Evolutionary conservation across 2,329 filamentous ascomycete genomes (phyloP).

Genomic region (Apiospora rasikravindrae): DNA sequence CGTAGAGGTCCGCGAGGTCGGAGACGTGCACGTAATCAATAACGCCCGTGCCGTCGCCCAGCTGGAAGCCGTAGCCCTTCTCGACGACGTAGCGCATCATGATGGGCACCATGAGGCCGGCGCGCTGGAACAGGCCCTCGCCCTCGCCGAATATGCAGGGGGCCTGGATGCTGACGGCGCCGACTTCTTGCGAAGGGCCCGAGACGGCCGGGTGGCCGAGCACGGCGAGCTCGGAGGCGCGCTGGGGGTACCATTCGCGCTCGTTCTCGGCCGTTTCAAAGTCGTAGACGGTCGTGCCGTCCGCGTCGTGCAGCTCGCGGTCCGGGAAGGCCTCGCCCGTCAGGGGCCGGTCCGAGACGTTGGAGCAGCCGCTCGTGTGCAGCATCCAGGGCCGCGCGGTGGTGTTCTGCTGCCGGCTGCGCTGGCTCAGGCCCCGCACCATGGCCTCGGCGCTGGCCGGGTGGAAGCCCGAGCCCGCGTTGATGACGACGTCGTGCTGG

Average conservation of each 20-base stretch:
- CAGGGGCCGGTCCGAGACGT: constrained; percentile 28
- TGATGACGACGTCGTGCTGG: constrained; percentile 41
- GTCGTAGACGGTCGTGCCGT: constrained; percentile 21
- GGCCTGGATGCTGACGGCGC: constrained; percentile 26
- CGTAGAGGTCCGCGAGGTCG: constrained; percentile 29
- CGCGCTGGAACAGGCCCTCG: constrained; percentile 24
- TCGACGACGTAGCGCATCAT: constrained; percentile 29
- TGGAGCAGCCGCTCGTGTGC: constrained; percentile 28
- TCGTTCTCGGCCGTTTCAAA: constrained; percentile 25
- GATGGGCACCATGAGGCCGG: constrained; percentile 25
- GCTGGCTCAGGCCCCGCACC: constrained; percentile 40
- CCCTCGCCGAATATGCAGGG: constrained; percentile 26
- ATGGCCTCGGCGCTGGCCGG: constrained; percentile 38
- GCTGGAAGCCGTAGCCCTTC: constrained; percentile 26
- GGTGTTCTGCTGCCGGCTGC: constrained; percentile 18
- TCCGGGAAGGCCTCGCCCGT: constrained; percentile 24
- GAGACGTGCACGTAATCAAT: constrained; percentile 28
- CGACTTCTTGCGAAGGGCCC: constrained; percentile 15
- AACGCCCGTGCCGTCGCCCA: constrained; percentile 26
- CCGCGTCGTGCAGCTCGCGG: constrained; percentile 25
- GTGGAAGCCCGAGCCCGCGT: constrained; percentile 42
- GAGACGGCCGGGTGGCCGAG: constrained; percentile 21
- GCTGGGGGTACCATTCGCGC: constrained; percentile 28
- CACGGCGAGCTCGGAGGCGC: constrained; percentile 27
- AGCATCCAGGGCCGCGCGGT: constrained; percentile 25